A percentile compares a stretch with the other conserved stretches of the same genome.
Evolutionary conservation across 441 rosid species (phyloP).

Genomic region (Populus hybrid): DNA sequence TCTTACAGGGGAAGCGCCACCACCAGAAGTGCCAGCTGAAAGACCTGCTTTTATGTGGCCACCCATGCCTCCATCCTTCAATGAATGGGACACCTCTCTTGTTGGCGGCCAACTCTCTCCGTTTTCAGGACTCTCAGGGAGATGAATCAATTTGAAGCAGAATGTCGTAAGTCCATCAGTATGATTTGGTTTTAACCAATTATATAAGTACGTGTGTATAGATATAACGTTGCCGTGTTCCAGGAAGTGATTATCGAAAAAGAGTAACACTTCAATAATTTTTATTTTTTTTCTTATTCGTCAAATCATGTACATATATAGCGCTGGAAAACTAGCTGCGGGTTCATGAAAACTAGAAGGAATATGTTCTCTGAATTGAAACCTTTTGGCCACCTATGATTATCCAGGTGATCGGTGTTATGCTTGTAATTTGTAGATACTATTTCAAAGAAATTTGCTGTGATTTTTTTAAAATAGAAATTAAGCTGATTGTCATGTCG

Average conservation of each 20-base stretch:
- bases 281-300: background rate
- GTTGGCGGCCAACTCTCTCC: conserved; percentile 31
- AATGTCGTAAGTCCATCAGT: background rate
- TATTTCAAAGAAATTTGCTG: background rate
- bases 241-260: background rate
- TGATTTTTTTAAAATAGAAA: background rate
- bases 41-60: conserved; percentile 78
- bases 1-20: conserved; percentile 50
- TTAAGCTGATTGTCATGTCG: background rate
- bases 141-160: conserved; percentile 25
- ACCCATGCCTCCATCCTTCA: conserved; percentile 53
- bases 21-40: conserved; percentile 50
- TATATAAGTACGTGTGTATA: background rate
- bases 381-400: background rate
- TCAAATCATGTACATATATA: background rate
- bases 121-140: conserved; percentile 39
- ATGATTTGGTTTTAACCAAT: background rate
- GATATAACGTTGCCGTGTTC: background rate
- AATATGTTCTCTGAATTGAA: background rate
- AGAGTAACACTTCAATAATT: background rate
- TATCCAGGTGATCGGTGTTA: background rate
- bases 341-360: background rate
- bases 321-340: background rate
- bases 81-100: conserved; percentile 37
- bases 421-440: background rate